A percentile compares a stretch with the other conserved stretches of the same genome.
phyloP scores from a whole-genome alignment of 75 land plant species.

The Cryptomeria japonica region DNA sequence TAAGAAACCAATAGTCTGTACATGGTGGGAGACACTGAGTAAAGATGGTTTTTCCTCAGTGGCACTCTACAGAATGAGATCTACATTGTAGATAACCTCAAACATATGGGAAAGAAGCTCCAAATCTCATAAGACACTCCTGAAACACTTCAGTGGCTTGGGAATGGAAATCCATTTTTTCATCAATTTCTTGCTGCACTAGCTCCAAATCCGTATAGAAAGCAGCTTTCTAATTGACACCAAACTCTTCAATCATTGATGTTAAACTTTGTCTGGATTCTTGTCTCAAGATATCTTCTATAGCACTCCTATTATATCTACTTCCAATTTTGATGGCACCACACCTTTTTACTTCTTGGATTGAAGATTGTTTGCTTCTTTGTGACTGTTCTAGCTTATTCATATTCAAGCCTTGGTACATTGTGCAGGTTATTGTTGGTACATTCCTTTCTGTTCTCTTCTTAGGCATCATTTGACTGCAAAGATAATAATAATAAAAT shows the following conservation, averaged over 20 bases:
- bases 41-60: background rate
- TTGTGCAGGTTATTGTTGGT: background rate
- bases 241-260: background rate
- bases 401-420: background rate
- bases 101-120: background rate
- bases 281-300: background rate
- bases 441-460: background rate
- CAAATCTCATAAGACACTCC: background rate
- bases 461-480: background rate
- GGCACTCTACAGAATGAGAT: too few species aligned
- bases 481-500: background rate
- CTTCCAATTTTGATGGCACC: background rate
- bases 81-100: background rate
- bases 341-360: background rate
- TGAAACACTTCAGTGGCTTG: background rate
- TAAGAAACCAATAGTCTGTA: background rate
- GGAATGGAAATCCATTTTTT: background rate
- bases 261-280: background rate
- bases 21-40: background rate
- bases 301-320: background rate
- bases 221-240: background rate
- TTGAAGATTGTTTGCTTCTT: background rate
- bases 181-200: background rate
- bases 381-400: background rate
- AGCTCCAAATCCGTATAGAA: background rate